Percentiles rank a stretch among this genome's conserved stretches.
Evolutionary conservation across 1,139 yeast species (phyloP).

Genomic region (Suhomyces kunorum): DNA sequence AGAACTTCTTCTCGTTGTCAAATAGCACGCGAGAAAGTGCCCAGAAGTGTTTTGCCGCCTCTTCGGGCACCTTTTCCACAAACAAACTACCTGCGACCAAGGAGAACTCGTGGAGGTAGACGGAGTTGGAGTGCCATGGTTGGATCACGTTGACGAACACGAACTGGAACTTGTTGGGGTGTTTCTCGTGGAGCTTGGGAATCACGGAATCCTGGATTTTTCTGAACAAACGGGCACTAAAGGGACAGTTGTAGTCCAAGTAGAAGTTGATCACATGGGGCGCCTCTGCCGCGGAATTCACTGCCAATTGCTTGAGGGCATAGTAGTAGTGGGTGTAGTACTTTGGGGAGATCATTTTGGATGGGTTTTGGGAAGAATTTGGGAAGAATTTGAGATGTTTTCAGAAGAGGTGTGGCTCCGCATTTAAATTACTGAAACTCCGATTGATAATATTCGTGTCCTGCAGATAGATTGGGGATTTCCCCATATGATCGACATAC

Average conservation of each 20-base stretch:
- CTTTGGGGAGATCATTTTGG: conserved; percentile 46
- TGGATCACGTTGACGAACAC: conserved; percentile 69
- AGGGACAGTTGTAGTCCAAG: conserved; percentile 81
- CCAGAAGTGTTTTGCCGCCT: conserved; percentile 55
- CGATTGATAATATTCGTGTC: no score
- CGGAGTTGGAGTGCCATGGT: conserved; percentile 84
- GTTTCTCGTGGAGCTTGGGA: conserved; percentile 49
- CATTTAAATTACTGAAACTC: no score
- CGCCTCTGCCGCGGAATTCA: conserved; percentile 19
- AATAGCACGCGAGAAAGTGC: conserved; percentile 57
- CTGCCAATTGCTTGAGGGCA: conserved; percentile 23
- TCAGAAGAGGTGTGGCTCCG: no score
- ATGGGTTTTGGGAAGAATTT: not conserved
- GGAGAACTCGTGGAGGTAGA: conserved; percentile 68
- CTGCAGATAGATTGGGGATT: no score
- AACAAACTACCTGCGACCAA: conserved; percentile 64
- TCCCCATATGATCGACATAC: no score
- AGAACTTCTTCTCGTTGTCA: conserved; percentile 53
- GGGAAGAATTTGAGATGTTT: not conserved
- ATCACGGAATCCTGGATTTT: conserved; percentile 55
- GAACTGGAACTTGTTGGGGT: conserved; percentile 56
- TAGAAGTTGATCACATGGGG: conserved; percentile 52
- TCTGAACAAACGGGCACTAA: conserved; percentile 62
- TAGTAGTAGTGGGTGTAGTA: conserved; percentile 42
- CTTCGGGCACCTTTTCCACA: conserved; percentile 36